Evolutionary conservation across 2,329 filamentous ascomycete genomes (phyloP), one percentile per base, ranked within the genome.

Genomic region (Trichoderma sp.): DNA sequence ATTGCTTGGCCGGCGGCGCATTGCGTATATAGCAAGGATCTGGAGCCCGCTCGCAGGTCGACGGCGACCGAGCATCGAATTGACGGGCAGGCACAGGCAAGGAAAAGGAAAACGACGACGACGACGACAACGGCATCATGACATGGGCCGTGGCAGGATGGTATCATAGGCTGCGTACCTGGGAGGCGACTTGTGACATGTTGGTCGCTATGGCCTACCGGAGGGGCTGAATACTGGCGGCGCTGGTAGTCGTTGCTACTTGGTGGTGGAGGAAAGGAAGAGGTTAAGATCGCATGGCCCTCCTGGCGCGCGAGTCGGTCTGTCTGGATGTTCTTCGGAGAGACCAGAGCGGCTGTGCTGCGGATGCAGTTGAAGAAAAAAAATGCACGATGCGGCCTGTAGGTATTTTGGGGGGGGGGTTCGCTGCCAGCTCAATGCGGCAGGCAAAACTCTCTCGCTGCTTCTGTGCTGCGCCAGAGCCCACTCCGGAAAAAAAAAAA

Each of bases 181-280:
- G 86, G 73, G 84, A 85, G 81, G 82, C 85, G 84, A 88, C 84
- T 82, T 64, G 60, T 30, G 85, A 87, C 86, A 88, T 88, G 79
- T 81, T 87, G 86, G 78, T 79, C 78, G 82, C 85, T 78, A 81
- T 55, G 54, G 78, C 84, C 84, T 85, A 76, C 75, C 77, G 77
- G 79, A 76, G 75, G 74, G 74, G 75, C 74, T 75, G 71, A 74
- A 73, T 74, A 76, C 75, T 77, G 77, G 77, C 77, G 77, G 77
- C 77, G 72, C 70, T 74, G 75, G 73, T 74, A 71, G 72, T 74
- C 70, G 71, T 68, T 75, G 75, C 75, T 74, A 72, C 74, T 76
- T 76, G 71, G 72, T 74, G 75, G 69, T 49, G 69, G 49, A 60
- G 73, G 74, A 72, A 75, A 74, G 74, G 68, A 69, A 49, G 68